These are phyloP conservation scores for Aspergillus carlsbadensis DNA, from an alignment of 495 filamentous ascomycete genomes.

Conservation along the genomic window DNA sequence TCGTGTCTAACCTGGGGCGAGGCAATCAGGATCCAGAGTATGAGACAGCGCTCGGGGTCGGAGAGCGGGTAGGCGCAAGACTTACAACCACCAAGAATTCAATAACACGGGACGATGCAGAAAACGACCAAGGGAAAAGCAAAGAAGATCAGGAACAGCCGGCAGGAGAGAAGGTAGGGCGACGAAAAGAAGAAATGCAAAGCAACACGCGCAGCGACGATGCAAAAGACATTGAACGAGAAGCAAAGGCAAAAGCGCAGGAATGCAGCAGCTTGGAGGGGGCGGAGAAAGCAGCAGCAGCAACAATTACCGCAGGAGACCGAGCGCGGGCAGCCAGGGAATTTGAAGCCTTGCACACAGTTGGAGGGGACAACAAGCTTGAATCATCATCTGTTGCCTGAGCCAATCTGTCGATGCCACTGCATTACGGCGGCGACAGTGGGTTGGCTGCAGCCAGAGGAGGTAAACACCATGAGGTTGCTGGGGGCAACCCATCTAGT, in stretches of 20 bases:
- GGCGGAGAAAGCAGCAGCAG: constrained; percentile 5
- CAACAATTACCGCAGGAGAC: constrained; percentile 10
- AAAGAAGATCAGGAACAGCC: constrained; percentile 15
- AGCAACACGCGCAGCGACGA: constrained; percentile 14
- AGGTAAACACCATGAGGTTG: constrained; percentile 46
- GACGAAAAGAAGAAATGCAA: constrained; percentile 21
- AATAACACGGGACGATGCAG: constrained; percentile 2
- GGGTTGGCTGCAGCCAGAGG: constrained; percentile 30
- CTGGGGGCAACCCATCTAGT: constrained; percentile 36
- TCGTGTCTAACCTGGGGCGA: constrained; percentile 30
- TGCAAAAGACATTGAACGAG: constrained; percentile 23
- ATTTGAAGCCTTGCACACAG: constrained; percentile 32
- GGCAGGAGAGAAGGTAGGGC: constrained; percentile 20
- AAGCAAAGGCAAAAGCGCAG: constrained; percentile 6
- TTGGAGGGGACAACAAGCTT: constrained; percentile 27
- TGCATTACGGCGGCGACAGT: constrained; percentile 25
- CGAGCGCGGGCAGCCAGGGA: constrained; percentile 27
- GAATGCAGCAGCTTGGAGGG: constrained; percentile 6
- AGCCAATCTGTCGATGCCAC: constrained; percentile 29
- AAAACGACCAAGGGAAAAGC: constrained; percentile 10
- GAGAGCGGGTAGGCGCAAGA: constrained; percentile 15
- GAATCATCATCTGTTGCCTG: constrained; percentile 24
- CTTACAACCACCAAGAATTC: constrained; percentile 28
- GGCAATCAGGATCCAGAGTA: constrained; percentile 5
- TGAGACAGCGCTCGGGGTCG: not conserved